Percentiles rank a stretch among this genome's conserved stretches.
Conservation (phyloP, 768 basidiomycete species). For the Chalciporus pseudorubinellus region DNA sequence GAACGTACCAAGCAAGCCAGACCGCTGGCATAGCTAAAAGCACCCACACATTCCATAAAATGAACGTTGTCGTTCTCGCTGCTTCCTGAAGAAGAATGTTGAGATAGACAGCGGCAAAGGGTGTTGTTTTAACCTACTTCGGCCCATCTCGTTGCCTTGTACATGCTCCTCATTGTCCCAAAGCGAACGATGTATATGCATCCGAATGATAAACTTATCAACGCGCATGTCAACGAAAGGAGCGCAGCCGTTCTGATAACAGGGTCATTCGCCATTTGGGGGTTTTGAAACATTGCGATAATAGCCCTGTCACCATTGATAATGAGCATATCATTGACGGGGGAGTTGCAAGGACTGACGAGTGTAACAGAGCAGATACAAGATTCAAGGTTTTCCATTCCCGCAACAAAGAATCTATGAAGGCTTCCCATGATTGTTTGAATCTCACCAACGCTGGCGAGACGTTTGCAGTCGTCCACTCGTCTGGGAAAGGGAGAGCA, state of each 20-base stretch:
- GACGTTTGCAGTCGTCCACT: constrained; percentile 49
- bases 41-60: constrained; percentile 69
- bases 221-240: constrained; percentile 60
- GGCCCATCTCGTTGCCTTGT: constrained; percentile 69
- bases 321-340: background rate
- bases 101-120: background rate
- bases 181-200: constrained; percentile 74
- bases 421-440: constrained; percentile 64
- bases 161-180: constrained; percentile 69
- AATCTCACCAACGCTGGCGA: constrained; percentile 66
- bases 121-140: constrained; percentile 42
- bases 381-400: constrained; percentile 80
- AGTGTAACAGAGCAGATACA: constrained; percentile 60
- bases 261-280: constrained; percentile 52
- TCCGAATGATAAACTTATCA: constrained; percentile 72
- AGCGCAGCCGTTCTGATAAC: constrained; percentile 61
- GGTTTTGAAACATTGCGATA: constrained; percentile 62
- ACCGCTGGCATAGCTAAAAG: constrained; percentile 63
- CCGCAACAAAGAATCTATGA: constrained; percentile 64
- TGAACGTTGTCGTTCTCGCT: constrained; percentile 43
- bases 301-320: constrained; percentile 48
- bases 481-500: constrained; percentile 49
- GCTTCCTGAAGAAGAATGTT: constrained; percentile 47
- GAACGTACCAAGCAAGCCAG: constrained; percentile 64
- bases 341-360: constrained; percentile 34